Evolutionary conservation across 148 eudicot genomes (phyloP).

Genomic region (Diospyros kaki): DNA sequence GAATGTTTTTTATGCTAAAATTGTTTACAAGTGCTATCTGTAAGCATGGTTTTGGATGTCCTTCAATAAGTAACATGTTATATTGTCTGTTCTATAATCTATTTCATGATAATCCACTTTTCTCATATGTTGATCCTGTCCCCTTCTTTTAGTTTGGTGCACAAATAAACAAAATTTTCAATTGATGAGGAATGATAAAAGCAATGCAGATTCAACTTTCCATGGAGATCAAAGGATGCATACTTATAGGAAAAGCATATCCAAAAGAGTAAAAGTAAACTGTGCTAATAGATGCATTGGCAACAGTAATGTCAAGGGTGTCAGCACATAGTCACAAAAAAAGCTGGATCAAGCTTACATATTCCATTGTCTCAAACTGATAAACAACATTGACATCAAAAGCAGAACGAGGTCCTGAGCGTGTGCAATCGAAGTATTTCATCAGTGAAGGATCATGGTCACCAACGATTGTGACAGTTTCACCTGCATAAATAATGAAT

Average conservation of each 20-base stretch:
- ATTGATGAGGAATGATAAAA: not conserved
- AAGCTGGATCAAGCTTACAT: conserved; percentile 50
- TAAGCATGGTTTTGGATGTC: not conserved
- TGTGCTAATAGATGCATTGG: not conserved
- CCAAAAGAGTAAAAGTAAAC: not conserved
- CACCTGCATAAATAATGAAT: conserved; percentile 48
- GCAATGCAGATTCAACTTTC: not conserved
- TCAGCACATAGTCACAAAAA: conserved; percentile 1
- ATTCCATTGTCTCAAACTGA: conserved; percentile 98
- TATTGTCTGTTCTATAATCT: not conserved
- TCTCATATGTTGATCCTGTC: too few relatives aligned
- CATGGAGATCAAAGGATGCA: not conserved
- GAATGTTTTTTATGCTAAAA: not conserved
- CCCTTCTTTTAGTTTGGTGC: not conserved
- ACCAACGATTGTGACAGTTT: conserved; percentile 89
- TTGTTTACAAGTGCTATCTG: not conserved
- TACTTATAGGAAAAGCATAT: not conserved
- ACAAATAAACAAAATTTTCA: not conserved
- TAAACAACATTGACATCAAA: conserved; percentile 85
- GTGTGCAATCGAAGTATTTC: conserved; percentile 89
- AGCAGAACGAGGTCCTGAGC: conserved; percentile 98
- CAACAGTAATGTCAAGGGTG: not conserved
- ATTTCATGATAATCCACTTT: not conserved
- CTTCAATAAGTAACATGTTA: not conserved
- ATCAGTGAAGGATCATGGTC: conserved; percentile 83